Percentiles rank a stretch among this genome's conserved stretches.
Evolutionary conservation across 495 filamentous ascomycete species (phyloP).

Genomic region (Penicillium maclennaniae): DNA sequence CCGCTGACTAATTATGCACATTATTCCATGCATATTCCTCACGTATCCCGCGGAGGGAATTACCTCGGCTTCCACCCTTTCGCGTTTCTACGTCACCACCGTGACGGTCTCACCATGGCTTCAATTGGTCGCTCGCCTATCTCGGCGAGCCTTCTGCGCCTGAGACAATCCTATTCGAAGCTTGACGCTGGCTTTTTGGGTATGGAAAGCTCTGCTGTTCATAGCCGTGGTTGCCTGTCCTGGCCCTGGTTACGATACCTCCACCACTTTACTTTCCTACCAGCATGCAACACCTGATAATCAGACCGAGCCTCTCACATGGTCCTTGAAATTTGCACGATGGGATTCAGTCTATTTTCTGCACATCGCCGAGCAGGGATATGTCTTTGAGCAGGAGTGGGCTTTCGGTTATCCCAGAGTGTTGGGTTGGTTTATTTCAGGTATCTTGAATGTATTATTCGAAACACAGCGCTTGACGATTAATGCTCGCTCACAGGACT

Average conservation of each 20-base stretch:
- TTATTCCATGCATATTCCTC: neutral
- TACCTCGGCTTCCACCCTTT: neutral
- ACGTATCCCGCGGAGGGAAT: neutral
- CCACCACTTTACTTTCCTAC: constrained; percentile 58
- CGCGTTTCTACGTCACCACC: neutral
- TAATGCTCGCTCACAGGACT: constrained; percentile 21
- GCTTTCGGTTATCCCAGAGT: constrained; percentile 73
- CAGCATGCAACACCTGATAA: constrained; percentile 12
- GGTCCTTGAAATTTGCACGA: constrained; percentile 57
- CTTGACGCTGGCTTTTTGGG: constrained; percentile 35
- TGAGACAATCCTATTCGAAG: constrained; percentile 33
- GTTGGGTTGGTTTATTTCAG: constrained; percentile 41
- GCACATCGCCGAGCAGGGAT: constrained; percentile 62
- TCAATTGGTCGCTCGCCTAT: constrained; percentile 7
- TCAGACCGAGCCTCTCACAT: constrained; percentile 18
- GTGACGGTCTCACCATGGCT: constrained; percentile 6
- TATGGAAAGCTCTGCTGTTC: constrained; percentile 75
- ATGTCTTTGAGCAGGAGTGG: constrained; percentile 93
- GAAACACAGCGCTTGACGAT: neutral
- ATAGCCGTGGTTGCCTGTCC: constrained; percentile 59
- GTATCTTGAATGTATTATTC: constrained; percentile 30
- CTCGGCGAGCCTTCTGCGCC: constrained; percentile 25
- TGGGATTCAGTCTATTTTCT: constrained; percentile 95
- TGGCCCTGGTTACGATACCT: constrained; percentile 85
- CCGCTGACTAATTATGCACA: constrained; percentile 20